Evolutionary conservation across 2,329 filamentous ascomycete species (phyloP), one percentile per base, ranked within the genome.

Genomic region (Trichoderma hamatum): DNA sequence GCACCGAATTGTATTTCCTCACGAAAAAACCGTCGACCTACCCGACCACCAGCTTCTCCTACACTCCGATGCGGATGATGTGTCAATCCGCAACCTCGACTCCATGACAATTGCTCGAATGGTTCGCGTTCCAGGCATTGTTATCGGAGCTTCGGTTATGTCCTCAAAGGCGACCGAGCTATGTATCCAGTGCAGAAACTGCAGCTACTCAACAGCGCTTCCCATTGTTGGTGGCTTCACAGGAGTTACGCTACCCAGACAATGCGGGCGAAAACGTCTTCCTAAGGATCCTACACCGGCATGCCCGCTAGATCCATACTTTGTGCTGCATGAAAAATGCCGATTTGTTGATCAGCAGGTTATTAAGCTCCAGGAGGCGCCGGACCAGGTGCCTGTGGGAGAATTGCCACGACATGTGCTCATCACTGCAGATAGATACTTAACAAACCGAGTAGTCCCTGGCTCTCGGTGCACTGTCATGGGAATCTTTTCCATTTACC

Each of bases 401-500:
- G 96, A 99, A 81, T 83, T 99, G 61, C 96, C 96, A 3, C 88
- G 96, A 52, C 96, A 99, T 75, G 96, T 99, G 56, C 87, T 98
- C 71, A 92, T 99, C 71, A 97, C 94, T 0, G 96, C 96, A n/a
- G 96, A 99, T 77, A 88, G 96, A 65, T 97, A 98, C 77, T 84
- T 99, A 58, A 96, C 95, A 13, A 99, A 99, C 78, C 89, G 94
- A 63, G 96, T 99, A 3, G 94, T 99, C 3, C 96, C 96, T 6
- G 96, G 96, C 34, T 96, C 95, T 62, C 88, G 95, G 78, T 99
- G 96, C 79, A 97, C 94, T 3, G 87, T 99, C 21, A 98, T 96
- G 88, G 96, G 96, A 24, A 93, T 99, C 39, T 99, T 97, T 83
- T 97, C 95, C 34, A 98, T 98, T 76, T 99, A 97, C 80, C 93